These are phyloP conservation scores for Boletus rubropictus DNA, from an alignment of 768 basidiomycete species.

Conservation along the genomic window DNA sequence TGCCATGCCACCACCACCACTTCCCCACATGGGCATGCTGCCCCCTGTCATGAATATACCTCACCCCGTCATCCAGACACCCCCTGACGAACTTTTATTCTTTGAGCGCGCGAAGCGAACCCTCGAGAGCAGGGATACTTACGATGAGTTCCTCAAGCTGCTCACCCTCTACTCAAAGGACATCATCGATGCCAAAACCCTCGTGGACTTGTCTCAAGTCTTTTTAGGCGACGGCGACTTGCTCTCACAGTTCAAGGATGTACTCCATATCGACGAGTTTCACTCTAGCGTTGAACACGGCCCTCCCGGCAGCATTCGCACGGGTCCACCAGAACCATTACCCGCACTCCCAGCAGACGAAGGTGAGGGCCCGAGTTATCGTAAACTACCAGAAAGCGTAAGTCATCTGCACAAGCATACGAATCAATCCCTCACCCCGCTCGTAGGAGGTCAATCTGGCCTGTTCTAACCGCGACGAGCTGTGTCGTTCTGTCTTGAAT, in stretches of 20 bases:
- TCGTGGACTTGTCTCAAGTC: conserved; percentile 72
- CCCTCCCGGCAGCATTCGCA: conserved; percentile 73
- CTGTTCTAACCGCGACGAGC: conserved; percentile 91
- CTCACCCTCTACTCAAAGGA: conserved; percentile 88
- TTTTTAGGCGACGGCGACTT: conserved; percentile 83
- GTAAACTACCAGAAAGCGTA: conserved; percentile 81
- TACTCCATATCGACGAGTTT: conserved; percentile 76
- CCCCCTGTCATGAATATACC: conserved; percentile 21
- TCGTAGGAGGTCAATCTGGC: conserved; percentile 79
- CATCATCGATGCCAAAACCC: conserved; percentile 78
- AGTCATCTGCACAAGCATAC: conserved; percentile 31
- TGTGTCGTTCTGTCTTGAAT: conserved; percentile 93
- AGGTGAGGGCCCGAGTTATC: conserved; percentile 91
- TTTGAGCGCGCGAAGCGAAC: conserved; percentile 89
- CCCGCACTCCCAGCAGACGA: conserved; percentile 76
- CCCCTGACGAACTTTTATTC: conserved; percentile 80
- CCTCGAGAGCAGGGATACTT: conserved; percentile 67
- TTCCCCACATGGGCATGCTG: conserved; percentile 26
- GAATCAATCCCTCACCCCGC: conserved; percentile 1
- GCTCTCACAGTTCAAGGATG: conserved; percentile 75
- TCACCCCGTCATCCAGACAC: conserved; percentile 30
- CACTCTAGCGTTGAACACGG: conserved; percentile 57
- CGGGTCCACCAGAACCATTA: conserved; percentile 68
- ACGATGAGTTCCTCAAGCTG: conserved; percentile 93
- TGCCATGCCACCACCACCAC: conserved; percentile 25